Base-by-base conservation (phyloP, 1,139 yeast species). In the Geotrichum candidum region DNA sequence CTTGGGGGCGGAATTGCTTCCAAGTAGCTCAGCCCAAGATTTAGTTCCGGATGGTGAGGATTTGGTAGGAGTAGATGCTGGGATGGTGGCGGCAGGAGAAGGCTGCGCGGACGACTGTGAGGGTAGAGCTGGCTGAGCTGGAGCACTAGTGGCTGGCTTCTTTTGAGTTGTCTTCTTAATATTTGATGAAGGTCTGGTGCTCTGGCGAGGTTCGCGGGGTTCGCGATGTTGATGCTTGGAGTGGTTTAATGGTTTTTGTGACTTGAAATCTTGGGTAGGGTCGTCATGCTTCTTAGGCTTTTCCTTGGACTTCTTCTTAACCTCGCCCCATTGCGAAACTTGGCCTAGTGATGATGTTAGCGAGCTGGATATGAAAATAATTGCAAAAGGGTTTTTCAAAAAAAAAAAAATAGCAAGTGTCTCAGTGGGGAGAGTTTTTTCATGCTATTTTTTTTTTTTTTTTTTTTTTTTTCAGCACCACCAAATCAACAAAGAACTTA, bases 301-400 rank as follows among this genome's bases (percentile, higher is more conserved):
- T 80, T 77, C 82, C 71, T 77, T 77, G 68, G 79, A 76, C 65
- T 83, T 83, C 73, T 81, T 82, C 73, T 83, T 83, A 60, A 83
- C 87, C 69, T 84, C 85, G 67, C 83, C 87, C 85, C 87, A 83
- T 71, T 82, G 82, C 62, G 80, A 75, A 41, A 82, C 85, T 57
- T 73, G 72, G 74, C 80, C 64, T 62, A 53, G 4, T 45, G 50
- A 54, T 46, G 48, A n/a, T n/a, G 54, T 51, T 55, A 55, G 52
- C 18, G 10, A 22, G 27, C 41, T 41, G 18, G n/a, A n/a, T 7
- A 41, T n/a, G 22, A 41, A 18, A 53, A 13, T 10, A 9, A 27
- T 25, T 11, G 15, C 18, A 41, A 54, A 38, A 41, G n/a, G 5
- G 22, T 6, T 27, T 18, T 18, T 18, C 18, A 7, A 23, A 4